A percentile compares a stretch with the other conserved stretches of the same genome.
Conservation (phyloP, 2,329 filamentous ascomycete genomes). For the Dryadomyces sulphureus region DNA sequence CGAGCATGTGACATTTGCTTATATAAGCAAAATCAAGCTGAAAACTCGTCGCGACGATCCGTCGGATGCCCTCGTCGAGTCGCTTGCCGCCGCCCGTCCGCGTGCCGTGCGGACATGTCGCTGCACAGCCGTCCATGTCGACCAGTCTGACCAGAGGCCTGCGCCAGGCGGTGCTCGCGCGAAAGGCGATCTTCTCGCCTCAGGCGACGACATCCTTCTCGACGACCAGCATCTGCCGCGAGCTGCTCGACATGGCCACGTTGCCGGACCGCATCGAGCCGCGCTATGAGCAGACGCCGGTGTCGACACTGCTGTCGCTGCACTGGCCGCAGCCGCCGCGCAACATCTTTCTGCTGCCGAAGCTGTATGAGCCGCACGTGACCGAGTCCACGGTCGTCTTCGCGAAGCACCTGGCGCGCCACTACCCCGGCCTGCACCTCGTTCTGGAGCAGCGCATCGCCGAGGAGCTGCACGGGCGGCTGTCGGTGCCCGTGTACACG, state of each 20-base stretch:
- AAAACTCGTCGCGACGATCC: background rate
- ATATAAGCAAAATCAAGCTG: background rate
- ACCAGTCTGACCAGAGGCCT: background rate
- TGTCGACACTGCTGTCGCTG: slow-evolving; percentile 38
- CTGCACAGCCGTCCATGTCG: background rate
- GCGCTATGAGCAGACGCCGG: slow-evolving; percentile 44
- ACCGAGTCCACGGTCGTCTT: slow-evolving; percentile 37
- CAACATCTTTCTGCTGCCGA: slow-evolving; percentile 44
- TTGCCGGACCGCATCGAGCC: slow-evolving; percentile 45
- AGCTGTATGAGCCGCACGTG: slow-evolving; percentile 39
- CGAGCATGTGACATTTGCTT: background rate
- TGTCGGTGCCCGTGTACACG: slow-evolving; percentile 63
- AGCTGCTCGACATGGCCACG: slow-evolving; percentile 33
- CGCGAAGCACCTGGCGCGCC: slow-evolving; percentile 57
- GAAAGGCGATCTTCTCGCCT: no score
- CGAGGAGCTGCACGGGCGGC: slow-evolving; percentile 48
- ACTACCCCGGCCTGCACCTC: slow-evolving; percentile 69
- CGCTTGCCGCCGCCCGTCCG: no score
- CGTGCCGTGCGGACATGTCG: no score
- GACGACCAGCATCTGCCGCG: slow-evolving; percentile 24
- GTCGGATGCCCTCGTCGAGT: no score
- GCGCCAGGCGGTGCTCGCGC: no score
- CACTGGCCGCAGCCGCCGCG: slow-evolving; percentile 38
- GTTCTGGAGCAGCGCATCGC: slow-evolving; percentile 72
- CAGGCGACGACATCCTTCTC: slow-evolving; percentile 37